Evolutionary conservation across 148 eudicot genomes (phyloP), one percentile per base, ranked within the genome.

Genomic region (Rhododendron ferrugineum): DNA sequence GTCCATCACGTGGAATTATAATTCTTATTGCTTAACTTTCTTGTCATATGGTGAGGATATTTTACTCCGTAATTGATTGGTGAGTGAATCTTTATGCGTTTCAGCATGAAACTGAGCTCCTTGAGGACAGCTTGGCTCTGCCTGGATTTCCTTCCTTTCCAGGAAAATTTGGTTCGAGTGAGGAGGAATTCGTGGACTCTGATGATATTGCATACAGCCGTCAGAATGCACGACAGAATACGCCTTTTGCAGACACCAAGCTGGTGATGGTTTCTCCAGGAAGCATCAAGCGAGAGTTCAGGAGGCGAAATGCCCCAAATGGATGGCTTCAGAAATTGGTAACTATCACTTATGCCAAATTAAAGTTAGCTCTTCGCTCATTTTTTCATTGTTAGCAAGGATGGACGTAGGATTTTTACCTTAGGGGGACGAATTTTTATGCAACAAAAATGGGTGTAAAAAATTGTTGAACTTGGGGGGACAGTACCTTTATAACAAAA

Each of bases 41-140:
- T 70, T 30, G 75, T 70, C 18, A 15, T 14, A 5, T 70, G 75
- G 20, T 15, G 40, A 11, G 32, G 34, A 42, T 23, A 30, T 36
- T 86, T 78, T 7, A 28, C 54, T 75, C n/a, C 46, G 62, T 18
- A 81, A 36, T 28, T 23, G 20, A 81, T 77, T 62, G 23, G 37
- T 62, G 81, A 84, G 62, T 34, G 60, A 47, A 15, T 20, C 84
- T 52, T 83, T 26, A 28, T 79, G 40, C 34, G 82, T 89, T 87
- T 42, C 93, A 97, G 98, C 90, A 97, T 89, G 98, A 97, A 89
- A 83, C 94, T 74, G 96, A 94, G 89, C 94, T 97, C 58, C 92
- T 96, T 36, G 98, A 94, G 66, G 98, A 97, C 82, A 94, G 95
- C 89, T 92, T 94, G 91, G 90, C 89, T 23, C 87, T 92, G 66